phyloP scores from a whole-genome alignment of 768 basidiomycete genomes.

The Glaciozyma antarctica region DNA sequence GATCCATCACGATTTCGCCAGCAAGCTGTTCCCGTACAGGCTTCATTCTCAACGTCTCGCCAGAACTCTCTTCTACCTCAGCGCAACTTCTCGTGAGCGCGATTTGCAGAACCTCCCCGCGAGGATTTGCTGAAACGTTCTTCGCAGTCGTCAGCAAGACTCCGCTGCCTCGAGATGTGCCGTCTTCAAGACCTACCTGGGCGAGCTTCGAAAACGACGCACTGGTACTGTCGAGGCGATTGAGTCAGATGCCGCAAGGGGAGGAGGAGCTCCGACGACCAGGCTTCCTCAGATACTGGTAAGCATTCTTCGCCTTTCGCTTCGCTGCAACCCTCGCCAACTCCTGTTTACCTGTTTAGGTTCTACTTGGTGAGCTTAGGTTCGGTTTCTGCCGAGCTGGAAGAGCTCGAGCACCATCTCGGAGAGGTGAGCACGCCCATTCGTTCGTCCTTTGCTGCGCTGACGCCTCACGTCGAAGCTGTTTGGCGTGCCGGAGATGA shows the following conservation, averaged over 20 bases:
- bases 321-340: background rate
- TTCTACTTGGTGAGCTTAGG: background rate
- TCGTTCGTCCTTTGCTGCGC: background rate
- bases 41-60: constrained; percentile 28
- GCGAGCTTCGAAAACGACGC: constrained; percentile 28
- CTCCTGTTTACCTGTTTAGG: background rate
- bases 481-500: background rate
- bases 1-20: constrained; percentile 3
- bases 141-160: constrained; percentile 18
- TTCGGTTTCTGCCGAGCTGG: constrained; percentile 19
- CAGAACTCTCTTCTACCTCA: constrained; percentile 29
- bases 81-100: constrained; percentile 9
- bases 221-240: constrained; percentile 19
- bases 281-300: constrained; percentile 30
- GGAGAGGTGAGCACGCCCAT: constrained; percentile 2
- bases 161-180: constrained; percentile 28
- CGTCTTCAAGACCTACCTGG: constrained; percentile 24
- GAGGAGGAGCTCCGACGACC: constrained; percentile 23
- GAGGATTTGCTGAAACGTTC: background rate
- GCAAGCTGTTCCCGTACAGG: constrained; percentile 24
- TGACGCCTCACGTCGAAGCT: background rate
- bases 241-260: constrained; percentile 22
- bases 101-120: background rate
- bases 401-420: constrained; percentile 25
- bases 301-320: background rate